Evolutionary conservation across 2,329 filamentous ascomycete genomes (phyloP), one percentile per base, ranked within the genome.

Genomic region (Monilinia polystroma): DNA sequence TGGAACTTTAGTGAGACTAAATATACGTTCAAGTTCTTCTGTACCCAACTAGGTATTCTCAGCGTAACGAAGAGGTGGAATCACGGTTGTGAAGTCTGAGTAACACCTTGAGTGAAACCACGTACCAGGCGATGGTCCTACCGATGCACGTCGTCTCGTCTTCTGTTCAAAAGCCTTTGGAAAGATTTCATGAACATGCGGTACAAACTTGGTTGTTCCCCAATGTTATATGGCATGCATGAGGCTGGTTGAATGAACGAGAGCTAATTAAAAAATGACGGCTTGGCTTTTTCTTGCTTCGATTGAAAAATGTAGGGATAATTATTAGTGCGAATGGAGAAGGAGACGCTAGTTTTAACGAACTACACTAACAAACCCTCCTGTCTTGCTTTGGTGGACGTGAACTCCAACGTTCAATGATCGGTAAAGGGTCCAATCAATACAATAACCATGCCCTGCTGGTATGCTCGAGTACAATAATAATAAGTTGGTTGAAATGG

Each of bases 181-280:
- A 6, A n/a, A 6, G 14, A 49, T 35, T 35, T 35, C 26, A 49
- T 59, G 29, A 35, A 49, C 1, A 59, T 47, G 41, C 20, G 14
- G 57, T 43, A 32, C 10, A 49, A 32, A 59, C 12, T 23, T 14
- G 20, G 12, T 51, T 60, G 29, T 20, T 18, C 10, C 43, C 43
- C 55, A 11, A 58, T 18, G 11, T 10, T 14, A 47, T 59, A 35
- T 45, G 18, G 32, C 43, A 26, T 16, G 26, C 57, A 60, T 6
- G 26, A 51, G 57, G 57, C 23, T 51, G 57, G 29, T 38, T 60
- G 57, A 26, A 38, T 51, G 45, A 45, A 58, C 16, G 23, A 47
- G 23, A 18, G 23, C 10, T 20, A 2, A 35, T n/a, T 32, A 18
- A n/a, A 18, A 45, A 58, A 23, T 47, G 12, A 49, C 26, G 26